These are phyloP conservation scores for Coemansia umbellata DNA, from an alignment of 192 early-diverging fungal genomes.

Conservation along the genomic window DNA sequence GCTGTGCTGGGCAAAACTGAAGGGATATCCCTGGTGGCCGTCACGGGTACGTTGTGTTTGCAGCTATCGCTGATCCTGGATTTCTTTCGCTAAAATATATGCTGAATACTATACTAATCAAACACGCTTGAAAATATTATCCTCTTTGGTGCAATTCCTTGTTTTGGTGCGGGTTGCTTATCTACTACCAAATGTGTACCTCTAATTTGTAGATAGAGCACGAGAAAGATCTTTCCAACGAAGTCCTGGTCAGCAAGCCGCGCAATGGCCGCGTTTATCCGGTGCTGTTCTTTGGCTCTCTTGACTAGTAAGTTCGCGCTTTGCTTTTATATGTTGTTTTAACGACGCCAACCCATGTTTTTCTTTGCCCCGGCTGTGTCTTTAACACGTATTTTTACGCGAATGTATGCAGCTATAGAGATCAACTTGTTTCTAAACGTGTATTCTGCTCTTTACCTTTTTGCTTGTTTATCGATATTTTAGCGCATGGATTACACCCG, in stretches of 20 bases:
- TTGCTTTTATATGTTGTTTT: neutral
- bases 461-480: neutral
- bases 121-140: neutral
- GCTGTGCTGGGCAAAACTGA: conserved; percentile 53
- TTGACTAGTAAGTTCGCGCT: conserved; percentile 52
- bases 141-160: conserved; percentile 1
- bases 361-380: too few species aligned
- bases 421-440: too few species aligned
- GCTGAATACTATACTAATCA: neutral
- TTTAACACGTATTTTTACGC: neutral
- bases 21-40: conserved; percentile 56
- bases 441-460: too few species aligned
- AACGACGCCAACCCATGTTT: too few species aligned
- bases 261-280: conserved; percentile 48
- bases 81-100: neutral
- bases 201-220: conserved; percentile 44
- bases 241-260: conserved; percentile 50
- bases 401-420: neutral
- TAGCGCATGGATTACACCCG: conserved; percentile 52
- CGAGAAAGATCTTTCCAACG: conserved; percentile 29
- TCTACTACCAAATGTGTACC: neutral
- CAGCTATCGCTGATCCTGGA: neutral
- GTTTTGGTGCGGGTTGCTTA: neutral
- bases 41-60: conserved; percentile 39
- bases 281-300: conserved; percentile 52